Evolutionary conservation across 495 filamentous ascomycete species (phyloP).

Genomic region (Hamigera avellanea): DNA sequence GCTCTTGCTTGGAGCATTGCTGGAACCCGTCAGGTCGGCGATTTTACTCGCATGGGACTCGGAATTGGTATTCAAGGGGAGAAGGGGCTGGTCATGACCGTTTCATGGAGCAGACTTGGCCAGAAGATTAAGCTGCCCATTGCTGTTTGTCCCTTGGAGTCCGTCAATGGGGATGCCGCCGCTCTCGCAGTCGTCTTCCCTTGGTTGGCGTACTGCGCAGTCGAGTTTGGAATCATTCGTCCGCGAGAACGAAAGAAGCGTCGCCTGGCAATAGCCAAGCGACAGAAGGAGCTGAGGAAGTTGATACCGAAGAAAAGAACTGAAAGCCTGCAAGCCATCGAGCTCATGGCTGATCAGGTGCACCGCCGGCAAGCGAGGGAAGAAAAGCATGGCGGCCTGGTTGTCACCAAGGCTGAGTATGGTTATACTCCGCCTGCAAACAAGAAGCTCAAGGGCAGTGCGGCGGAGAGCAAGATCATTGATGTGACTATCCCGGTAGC

Average conservation of each 20-base stretch:
- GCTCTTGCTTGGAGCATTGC: constrained; percentile 25
- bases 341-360: constrained; percentile 40
- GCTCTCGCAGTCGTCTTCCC: constrained; percentile 31
- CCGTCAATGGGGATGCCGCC: constrained; percentile 24
- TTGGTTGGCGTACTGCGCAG: constrained; percentile 36
- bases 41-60: constrained; percentile 27
- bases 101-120: constrained; percentile 31
- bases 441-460: constrained; percentile 14
- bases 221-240: constrained; percentile 37
- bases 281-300: constrained; percentile 28
- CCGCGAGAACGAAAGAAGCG: constrained; percentile 25
- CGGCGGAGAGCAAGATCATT: constrained; percentile 16
- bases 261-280: constrained; percentile 20
- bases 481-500: constrained; percentile 41
- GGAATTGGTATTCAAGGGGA: constrained; percentile 23
- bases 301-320: constrained; percentile 28
- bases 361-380: constrained; percentile 33
- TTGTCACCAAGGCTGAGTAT: constrained; percentile 32
- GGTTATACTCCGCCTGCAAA: constrained; percentile 21
- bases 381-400: constrained; percentile 21
- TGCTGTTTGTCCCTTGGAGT: constrained; percentile 23
- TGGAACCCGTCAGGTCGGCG: constrained; percentile 26
- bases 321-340: constrained; percentile 41
- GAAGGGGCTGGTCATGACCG: constrained; percentile 25
- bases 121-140: constrained; percentile 31